Evolutionary conservation across 257 asterid genomes (phyloP), one percentile per base, ranked within the genome.

Genomic region (Perilla frutescens): DNA sequence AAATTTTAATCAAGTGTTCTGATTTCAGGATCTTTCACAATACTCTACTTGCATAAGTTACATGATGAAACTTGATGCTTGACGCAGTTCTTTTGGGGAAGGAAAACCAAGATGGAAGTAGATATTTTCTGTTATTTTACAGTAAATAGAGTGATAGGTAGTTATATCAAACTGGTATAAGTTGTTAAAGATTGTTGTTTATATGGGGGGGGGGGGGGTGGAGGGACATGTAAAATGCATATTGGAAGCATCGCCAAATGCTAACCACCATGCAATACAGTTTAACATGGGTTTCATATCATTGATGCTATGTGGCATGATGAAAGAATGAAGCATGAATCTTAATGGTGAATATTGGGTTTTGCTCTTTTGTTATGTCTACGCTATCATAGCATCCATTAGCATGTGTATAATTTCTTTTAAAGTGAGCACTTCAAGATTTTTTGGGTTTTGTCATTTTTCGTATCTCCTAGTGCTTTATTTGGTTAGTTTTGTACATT

Each of bases 181-280:
- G 20, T 50, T 65, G 53, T 12, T 56, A 40, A 51, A 15, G 59
- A 55, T 66, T 53, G 47, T 14, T 48, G 58, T 66, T 40, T 68
- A 56, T 47, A 8, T 71, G n/a, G 62, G 37, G 14, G 10, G n/a
- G 2, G 26, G 26, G 26, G 26, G 26, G 26, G 26, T 1, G 26
- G 26, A 20, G 26, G 34, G 39, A 47, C 41, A 8, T 60, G 26
- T 15, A 14, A 43, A 61, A 12, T 5, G 64, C 64, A 36, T 51
- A 8, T 48, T 34, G 34, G 62, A 68, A 39, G 59, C 70, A 53
- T 44, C 14, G 39, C 12, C 4, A 40, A 4, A 8, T 58, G 56
- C 54, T 13, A 36, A 66, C 36, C 36, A 10, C 29, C 1, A 1
- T 12, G 41, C 47, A 36, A 9, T 62, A 36, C 11, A 55, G 40